Conservation (phyloP, 192 early-diverging fungal genomes). For the Coemansia pectinata region DNA sequence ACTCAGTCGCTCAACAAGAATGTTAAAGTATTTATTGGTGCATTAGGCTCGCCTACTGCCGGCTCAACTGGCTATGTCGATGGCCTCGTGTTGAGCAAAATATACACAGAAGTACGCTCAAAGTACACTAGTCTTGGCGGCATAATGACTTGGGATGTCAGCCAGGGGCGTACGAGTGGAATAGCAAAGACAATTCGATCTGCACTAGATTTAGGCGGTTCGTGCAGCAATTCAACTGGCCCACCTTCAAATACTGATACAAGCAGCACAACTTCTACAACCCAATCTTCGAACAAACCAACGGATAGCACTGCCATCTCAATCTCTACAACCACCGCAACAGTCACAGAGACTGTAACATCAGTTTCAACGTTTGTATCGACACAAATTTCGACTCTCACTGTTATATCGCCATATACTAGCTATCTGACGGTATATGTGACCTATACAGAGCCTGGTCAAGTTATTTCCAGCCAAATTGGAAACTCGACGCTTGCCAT, state of each 20-base stretch:
- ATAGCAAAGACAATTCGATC: slow-evolving; percentile 28
- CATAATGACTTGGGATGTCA: slow-evolving; percentile 69
- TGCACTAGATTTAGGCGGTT: slow-evolving; percentile 18
- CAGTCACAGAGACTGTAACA: slow-evolving; percentile 30
- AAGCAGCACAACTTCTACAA: not conserved
- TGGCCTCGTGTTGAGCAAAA: slow-evolving; percentile 29
- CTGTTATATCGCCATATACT: slow-evolving; percentile 18
- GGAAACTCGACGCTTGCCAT: not conserved
- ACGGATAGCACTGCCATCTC: not conserved
- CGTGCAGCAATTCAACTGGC: slow-evolving; percentile 16
- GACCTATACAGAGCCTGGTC: slow-evolving; percentile 11
- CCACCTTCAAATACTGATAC: slow-evolving; percentile 3
- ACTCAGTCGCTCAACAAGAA: slow-evolving; percentile 58
- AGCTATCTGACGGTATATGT: slow-evolving; percentile 20
- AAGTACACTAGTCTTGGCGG: slow-evolving; percentile 62
- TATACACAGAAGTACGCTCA: slow-evolving; percentile 47
- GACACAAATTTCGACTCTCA: slow-evolving; percentile 3
- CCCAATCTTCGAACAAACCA: slow-evolving; percentile 7
- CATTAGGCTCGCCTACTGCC: slow-evolving; percentile 58
- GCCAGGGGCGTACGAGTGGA: slow-evolving; percentile 42
- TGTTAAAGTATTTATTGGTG: slow-evolving; percentile 59
- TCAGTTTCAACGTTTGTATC: slow-evolving; percentile 41
- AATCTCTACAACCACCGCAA: slow-evolving; percentile 10
- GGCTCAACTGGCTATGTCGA: slow-evolving; percentile 58
- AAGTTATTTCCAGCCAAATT: not conserved